Evolutionary conservation across 805 yeast species (phyloP), one percentile per base, ranked within the genome.

Genomic region (Saccharomycopsis fibuligera): DNA sequence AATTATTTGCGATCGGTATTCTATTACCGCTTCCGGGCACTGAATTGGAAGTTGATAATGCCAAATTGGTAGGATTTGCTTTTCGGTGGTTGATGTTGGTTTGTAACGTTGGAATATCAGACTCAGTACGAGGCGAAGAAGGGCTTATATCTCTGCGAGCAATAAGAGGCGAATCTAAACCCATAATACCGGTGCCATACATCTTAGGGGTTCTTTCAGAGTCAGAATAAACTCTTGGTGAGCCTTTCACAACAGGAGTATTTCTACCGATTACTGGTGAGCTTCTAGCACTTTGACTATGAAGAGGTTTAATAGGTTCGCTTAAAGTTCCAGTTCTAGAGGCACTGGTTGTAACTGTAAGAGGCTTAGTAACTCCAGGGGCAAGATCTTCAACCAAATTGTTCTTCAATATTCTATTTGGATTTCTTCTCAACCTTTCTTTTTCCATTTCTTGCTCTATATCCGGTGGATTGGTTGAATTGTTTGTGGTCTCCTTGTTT

Each of bases 171-270:
- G 48, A 44, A 9, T 50, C 54, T 5, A 50, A 31, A 3, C 54
- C 54, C 45, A 50, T 41, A 5, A 50, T 50, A 2, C 54, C 54
- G 44, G 43, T 47, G 2, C 54, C 54, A 36, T 47, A 50, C 46
- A 39, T 50, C 17, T 47, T 47, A 3, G 45, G 48, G 10, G 50
- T 41, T 17, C 47, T 19, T 24, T 35, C 52, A 9, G 45, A 23
- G 6, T 50, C 54, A 5, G 48, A 35, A 27, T 19, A 21, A 19
- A 30, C 27, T 6, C 12, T 14, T 3, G 53, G 50, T 22, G 52
- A 45, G n/a, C 29, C 17, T 9, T 24, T 27, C 12, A 21, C 27
- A 19, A 33, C 21, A 12, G 41, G 33, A 9, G 30, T 46, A 23
- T 41, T 35, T 23, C 31, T 36, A 3, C 42, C 44, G 19, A 48